Evolutionary conservation across 1,139 yeast genomes (phyloP), one percentile per base, ranked within the genome.

Genomic region (Meyerozyma athensensis): DNA sequence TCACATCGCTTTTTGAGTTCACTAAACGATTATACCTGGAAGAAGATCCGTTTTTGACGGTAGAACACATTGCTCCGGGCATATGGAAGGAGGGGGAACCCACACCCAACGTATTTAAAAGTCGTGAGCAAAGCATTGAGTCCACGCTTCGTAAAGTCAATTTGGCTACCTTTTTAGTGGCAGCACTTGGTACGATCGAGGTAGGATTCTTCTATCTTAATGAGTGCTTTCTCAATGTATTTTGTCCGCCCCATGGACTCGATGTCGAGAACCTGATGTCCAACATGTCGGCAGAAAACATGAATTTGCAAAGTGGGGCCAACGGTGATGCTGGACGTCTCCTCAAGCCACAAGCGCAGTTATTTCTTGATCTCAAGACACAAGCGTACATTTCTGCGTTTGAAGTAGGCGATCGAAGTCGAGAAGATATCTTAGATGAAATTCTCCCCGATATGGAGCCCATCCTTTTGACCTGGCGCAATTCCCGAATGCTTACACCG

Each of bases 361-460:
- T 92, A 39, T 87, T 74, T 50, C 68, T 92, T 37, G 97, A 92
- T 50, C 69, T 92, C 53, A 92, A 92, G 56, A 92, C 98, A 0
- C 98, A 92, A 59, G 96, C 96, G 0, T 92, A 81, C 53, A 89
- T 92, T 19, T 82, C 96, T 0, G 96, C 95, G 0, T 63, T 90
- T 45, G 86, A 83, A 49, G 81, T 86, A 5, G 81, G 79, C 7
- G 89, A 81, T 42, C 61, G 81, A 44, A 71, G 86, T 2, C 72
- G 79, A 48, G 73, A 72, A 42, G 92, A 84, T 38, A 76, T 87
- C 7, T 62, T 90, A 44, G 81, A 86, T 43, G 87, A 81, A 50
- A 73, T 90, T 36, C 83, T 92, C 47, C 94, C 95, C 0, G 68
- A 68, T 48, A 55, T 89, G 48, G 82, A 77, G 33, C 74, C 74